Evolutionary conservation across 257 asterid species (phyloP).

Genomic region (Eucommia ulmoides): DNA sequence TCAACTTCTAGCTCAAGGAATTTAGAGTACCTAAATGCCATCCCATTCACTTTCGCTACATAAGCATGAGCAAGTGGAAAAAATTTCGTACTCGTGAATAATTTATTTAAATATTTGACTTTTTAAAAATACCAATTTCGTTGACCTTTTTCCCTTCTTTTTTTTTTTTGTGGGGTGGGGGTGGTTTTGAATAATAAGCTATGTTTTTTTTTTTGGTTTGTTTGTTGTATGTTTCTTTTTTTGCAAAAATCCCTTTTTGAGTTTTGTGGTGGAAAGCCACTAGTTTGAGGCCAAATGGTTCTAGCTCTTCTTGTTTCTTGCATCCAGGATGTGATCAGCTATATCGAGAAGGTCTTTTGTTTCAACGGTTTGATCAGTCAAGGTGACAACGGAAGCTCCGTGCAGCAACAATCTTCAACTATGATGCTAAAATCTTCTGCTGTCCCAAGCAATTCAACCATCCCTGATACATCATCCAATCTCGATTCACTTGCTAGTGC

Average conservation of each 20-base stretch:
- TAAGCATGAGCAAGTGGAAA: too few species aligned
- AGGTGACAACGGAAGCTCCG: slow-evolving; percentile 45
- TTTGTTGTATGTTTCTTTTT: too few species aligned
- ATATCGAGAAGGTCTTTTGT: slow-evolving; percentile 73
- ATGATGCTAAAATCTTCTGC: slow-evolving; percentile 37
- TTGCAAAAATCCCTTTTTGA: too few species aligned
- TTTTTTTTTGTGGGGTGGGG: not conserved
- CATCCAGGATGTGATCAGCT: slow-evolving; percentile 78
- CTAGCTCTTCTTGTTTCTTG: slow-evolving; percentile 12
- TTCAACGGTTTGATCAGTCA: slow-evolving; percentile 43
- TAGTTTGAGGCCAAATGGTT: not conserved
- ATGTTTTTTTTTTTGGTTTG: not conserved
- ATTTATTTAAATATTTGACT: too few species aligned
- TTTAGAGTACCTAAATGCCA: too few species aligned
- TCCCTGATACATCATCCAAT: slow-evolving; percentile 38
- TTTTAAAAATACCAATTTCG: too few species aligned
- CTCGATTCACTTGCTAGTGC: slow-evolving; percentile 36
- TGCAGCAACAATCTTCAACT: slow-evolving; percentile 30
- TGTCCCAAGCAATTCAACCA: slow-evolving; percentile 26
- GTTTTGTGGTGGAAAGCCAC: too few species aligned
- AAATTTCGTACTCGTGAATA: too few species aligned
- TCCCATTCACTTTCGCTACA: too few species aligned
- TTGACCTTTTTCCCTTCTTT: too few species aligned
- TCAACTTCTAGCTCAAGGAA: too few species aligned
- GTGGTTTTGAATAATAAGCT: not conserved